These are phyloP conservation scores for Skeletonema grethae DNA, from an alignment of 108 stramenopile genomes.

Conservation along the genomic window DNA sequence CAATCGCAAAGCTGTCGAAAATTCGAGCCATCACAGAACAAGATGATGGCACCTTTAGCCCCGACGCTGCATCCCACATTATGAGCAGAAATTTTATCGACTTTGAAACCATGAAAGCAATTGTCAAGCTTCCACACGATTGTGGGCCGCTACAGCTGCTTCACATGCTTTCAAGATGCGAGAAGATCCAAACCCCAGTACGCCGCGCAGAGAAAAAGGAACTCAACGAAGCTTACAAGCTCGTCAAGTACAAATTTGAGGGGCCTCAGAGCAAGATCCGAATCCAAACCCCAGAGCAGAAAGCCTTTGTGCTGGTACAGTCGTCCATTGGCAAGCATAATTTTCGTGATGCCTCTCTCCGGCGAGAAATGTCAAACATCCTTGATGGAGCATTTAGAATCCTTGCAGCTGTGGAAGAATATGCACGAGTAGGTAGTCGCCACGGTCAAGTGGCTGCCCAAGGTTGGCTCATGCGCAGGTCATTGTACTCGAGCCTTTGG, in stretches of 20 bases:
- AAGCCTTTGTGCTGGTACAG: constrained; percentile 87
- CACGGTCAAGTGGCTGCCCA: constrained; percentile 66
- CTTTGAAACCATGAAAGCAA: constrained; percentile 70
- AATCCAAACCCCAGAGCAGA: constrained; percentile 72
- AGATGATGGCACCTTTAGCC: constrained; percentile 46
- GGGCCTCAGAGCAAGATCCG: constrained; percentile 77
- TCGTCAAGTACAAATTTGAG: constrained; percentile 72
- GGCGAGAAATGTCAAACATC: constrained; percentile 69
- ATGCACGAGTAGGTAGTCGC: constrained; percentile 64
- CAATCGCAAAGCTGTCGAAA: constrained; percentile 39
- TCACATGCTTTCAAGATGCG: constrained; percentile 59
- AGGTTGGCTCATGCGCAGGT: constrained; percentile 62
- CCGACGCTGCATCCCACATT: constrained; percentile 55
- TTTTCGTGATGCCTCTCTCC: constrained; percentile 65
- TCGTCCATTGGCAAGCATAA: constrained; percentile 65
- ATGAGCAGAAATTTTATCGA: constrained; percentile 81
- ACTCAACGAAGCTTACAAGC: constrained; percentile 81
- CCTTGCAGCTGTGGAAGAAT: constrained; percentile 73
- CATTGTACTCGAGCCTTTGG: constrained; percentile 68
- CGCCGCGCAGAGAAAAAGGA: constrained; percentile 76
- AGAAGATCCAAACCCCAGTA: constrained; percentile 68
- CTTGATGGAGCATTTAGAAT: constrained; percentile 68
- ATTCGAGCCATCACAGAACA: constrained; percentile 29
- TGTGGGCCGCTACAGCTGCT: constrained; percentile 63
- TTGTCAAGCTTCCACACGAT: constrained; percentile 68